Evolutionary conservation across 352 stramenopile species (phyloP).

Genomic region (Phytophthora ramorum): DNA sequence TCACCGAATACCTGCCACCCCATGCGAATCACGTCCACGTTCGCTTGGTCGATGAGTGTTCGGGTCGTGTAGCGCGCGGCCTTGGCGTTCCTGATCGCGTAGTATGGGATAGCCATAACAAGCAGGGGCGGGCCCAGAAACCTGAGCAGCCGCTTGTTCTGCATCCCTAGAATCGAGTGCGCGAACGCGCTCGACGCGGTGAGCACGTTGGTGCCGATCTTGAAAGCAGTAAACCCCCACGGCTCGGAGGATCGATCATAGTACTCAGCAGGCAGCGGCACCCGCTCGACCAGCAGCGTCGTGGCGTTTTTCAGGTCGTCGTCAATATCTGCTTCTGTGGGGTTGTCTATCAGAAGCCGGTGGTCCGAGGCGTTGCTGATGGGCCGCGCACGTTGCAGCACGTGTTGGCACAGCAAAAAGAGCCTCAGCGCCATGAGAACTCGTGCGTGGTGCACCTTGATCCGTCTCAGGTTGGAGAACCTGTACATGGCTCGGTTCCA

Average conservation of each 20-base stretch:
- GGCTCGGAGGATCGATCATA: constrained; percentile 87
- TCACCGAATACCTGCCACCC: constrained; percentile 87
- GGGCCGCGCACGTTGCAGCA: constrained; percentile 77
- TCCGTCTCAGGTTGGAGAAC: constrained; percentile 84
- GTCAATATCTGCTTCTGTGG: constrained; percentile 88
- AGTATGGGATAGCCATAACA: constrained; percentile 83
- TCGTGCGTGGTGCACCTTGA: constrained; percentile 87
- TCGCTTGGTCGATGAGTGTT: constrained; percentile 81
- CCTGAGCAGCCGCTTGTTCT: constrained; percentile 71
- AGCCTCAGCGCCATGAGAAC: constrained; percentile 87
- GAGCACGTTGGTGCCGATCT: constrained; percentile 83
- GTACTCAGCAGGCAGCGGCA: constrained; percentile 84
- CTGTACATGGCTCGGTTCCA: constrained; percentile 82
- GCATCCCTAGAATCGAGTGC: constrained; percentile 68
- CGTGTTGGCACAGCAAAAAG: constrained; percentile 85
- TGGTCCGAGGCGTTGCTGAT: constrained; percentile 78
- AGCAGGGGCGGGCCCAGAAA: constrained; percentile 67
- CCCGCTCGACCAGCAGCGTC: constrained; percentile 76
- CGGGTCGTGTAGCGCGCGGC: constrained; percentile 77
- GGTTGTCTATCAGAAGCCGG: constrained; percentile 82
- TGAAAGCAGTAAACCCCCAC: constrained; percentile 81
- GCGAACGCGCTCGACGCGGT: constrained; percentile 81
- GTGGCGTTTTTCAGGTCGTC: constrained; percentile 90
- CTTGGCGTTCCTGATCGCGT: constrained; percentile 77
- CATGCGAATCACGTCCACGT: constrained; percentile 88